Base-by-base conservation (phyloP, 306 rosid species). In the Alnus glutinosa region DNA sequence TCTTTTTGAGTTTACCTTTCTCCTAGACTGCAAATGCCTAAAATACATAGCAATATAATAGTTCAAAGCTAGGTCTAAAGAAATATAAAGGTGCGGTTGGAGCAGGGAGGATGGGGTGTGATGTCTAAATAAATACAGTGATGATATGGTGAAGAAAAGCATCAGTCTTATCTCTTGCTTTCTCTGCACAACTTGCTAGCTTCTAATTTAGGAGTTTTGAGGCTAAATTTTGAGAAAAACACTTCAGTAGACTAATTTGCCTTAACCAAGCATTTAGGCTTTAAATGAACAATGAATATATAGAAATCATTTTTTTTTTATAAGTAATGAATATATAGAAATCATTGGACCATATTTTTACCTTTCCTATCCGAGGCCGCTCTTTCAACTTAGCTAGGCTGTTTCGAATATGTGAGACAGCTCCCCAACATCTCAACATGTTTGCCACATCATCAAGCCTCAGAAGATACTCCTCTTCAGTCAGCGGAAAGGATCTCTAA, bases 331-430 rank as follows among this genome's bases (percentile, higher is more conserved):
- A 42, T 10, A 54, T 12, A 55, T 10, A 51, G 12, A 71, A n/a
- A 69, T 77, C 7, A 67, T 57, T 61, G 75, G 83, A 75, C 54
- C 79, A 77, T 46, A 59, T 37, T 23, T 48, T 55, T 85, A 94
- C 97, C 97, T 95, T 95, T 74, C 98, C 98, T 75, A 95, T 95
- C 78, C 98, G 92, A 75, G 98, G 98, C 62, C 96, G 85, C 72
- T 95, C 98, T 88, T 92, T 95, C 52, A 83, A 83, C 47, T 90
- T 91, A 30, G 85, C 89, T 47, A 92, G 89, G 89, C 98, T 95
- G 90, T 83, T 95, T 70, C 97, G 87, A 77, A 95, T 90, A 79
- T 95, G 98, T n/a, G 98, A 90, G 78, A 95, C 98, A 81, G 98
- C 98, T 84, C 98, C 98, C 98, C 98, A 95, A 79, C 98, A 95